These are phyloP conservation scores for Loxodes magnus DNA, from an alignment of 73 alveolate species.

Conservation along the genomic window DNA sequence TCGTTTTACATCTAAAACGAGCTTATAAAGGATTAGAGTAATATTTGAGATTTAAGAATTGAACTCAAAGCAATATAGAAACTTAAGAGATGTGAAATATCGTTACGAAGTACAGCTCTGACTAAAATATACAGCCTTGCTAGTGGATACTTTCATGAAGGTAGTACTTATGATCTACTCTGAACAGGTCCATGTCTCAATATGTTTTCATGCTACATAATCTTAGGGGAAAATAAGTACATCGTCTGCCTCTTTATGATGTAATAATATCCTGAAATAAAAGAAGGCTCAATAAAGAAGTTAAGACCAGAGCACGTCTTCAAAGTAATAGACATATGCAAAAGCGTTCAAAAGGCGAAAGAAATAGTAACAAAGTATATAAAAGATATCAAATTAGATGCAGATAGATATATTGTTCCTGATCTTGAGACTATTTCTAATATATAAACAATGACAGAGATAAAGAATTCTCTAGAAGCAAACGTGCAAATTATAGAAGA, in stretches of 20 bases:
- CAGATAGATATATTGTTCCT: conserved; percentile 1
- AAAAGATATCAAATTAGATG: not conserved
- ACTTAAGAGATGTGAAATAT: not conserved
- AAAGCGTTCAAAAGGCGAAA: not conserved
- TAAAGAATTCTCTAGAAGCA: not conserved
- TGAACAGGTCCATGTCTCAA: not conserved
- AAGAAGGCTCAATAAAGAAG: not conserved
- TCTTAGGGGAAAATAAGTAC: not conserved
- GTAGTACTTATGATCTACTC: not conserved
- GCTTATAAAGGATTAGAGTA: not conserved
- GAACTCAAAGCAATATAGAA: not conserved
- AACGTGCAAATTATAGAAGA: not conserved
- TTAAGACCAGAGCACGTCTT: not conserved
- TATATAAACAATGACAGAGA: not conserved
- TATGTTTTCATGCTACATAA: not conserved
- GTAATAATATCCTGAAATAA: not conserved
- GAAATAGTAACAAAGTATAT: not conserved
- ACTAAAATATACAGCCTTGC: not conserved
- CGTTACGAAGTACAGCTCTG: not conserved
- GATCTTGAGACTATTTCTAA: not conserved
- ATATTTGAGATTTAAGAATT: not conserved
- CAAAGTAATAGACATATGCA: conserved; percentile 6
- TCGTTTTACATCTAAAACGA: not conserved
- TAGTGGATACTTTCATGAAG: not conserved
- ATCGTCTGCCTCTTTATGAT: not conserved